Evolutionary conservation across 2,329 filamentous ascomycete genomes (phyloP), one percentile per base, ranked within the genome.

Genomic region (Purpureocillium lavendulum): DNA sequence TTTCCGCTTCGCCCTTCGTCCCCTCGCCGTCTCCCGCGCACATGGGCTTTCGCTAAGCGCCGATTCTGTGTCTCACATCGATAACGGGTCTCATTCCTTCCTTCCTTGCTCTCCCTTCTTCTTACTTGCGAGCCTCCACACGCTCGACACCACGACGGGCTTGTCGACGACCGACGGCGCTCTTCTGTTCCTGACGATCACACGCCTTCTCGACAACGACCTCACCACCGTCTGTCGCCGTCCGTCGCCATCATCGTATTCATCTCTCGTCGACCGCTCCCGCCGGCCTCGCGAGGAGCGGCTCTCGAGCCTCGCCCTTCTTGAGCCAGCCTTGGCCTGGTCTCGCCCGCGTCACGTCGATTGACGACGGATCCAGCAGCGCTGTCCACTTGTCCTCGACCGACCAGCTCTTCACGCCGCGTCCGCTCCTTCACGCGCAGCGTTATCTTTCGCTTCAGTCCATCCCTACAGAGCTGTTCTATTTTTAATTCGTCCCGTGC

Each of bases 341-440:
- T 38, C 41, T 40, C 40, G 40, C 48, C 35, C 46, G 45, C 41
- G 33, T 49, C 34, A 45, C 41, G 33, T 49, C 34, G 41, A 45
- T 44, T 45, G 39, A 48, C 49, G 60, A n/a, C n/a, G 69, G 68
- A 71, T 71, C 63, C 69, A 71, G 69, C 69, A 69, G 69, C 51
- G 68, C 69, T 72, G 69, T 71, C 67, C 67, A 58, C 45, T 48
- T 42, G 46, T 47, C 13, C 7, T n/a, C 30, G 17, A 18, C 34
- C 15, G 26, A 30, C 35, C 35, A 12, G 29, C 47, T 26, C 21
- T 26, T 26, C 10, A n/a, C 21, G 5, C 21, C 5, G 10, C 21
- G 21, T 42, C n/a, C 46, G 14, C 44, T 50, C 42, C 36, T 45
- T 51, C 12, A 11, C 30, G 30, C 18, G 10, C 21, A 26, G 21